phyloP scores from a whole-genome alignment of 2,329 filamentous ascomycete genomes.

The Fusarium siculi region DNA sequence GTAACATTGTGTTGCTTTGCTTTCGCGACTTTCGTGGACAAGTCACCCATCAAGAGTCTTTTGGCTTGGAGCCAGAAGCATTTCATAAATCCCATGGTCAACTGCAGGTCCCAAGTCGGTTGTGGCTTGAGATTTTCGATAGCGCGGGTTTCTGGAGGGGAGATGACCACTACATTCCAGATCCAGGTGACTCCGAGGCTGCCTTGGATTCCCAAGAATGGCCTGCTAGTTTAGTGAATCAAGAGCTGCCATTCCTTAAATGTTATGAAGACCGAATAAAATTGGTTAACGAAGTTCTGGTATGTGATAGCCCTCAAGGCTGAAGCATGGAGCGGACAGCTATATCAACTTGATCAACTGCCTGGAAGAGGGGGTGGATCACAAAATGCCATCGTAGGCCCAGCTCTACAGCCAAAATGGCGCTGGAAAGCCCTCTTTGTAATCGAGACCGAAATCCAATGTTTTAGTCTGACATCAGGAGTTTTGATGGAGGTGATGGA shows the following conservation, averaged over 20 bases:
- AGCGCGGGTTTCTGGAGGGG: background rate
- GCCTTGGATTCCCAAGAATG: background rate
- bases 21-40: rapidly evolving
- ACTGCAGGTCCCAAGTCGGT: too few species aligned
- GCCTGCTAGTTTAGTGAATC: rapidly evolving
- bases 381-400: too few species aligned
- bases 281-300: background rate
- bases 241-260: background rate
- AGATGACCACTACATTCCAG: background rate
- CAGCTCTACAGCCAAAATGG: background rate
- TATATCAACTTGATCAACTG: background rate
- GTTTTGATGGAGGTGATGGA: background rate
- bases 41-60: too few species aligned
- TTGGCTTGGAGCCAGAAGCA: background rate
- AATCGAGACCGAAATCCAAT: background rate
- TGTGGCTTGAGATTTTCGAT: background rate
- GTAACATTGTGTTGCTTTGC: too few species aligned
- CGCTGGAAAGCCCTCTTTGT: rapidly evolving
- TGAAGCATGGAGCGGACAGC: background rate
- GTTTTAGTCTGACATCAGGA: too few species aligned
- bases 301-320: background rate
- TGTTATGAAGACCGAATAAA: rapidly evolving
- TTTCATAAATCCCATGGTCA: background rate
- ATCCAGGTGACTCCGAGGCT: background rate
- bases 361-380: too few species aligned